Evolutionary conservation across 2,329 filamentous ascomycete genomes (phyloP), one percentile per base, ranked within the genome.

Genomic region (Trichoderma cornu-damae): DNA sequence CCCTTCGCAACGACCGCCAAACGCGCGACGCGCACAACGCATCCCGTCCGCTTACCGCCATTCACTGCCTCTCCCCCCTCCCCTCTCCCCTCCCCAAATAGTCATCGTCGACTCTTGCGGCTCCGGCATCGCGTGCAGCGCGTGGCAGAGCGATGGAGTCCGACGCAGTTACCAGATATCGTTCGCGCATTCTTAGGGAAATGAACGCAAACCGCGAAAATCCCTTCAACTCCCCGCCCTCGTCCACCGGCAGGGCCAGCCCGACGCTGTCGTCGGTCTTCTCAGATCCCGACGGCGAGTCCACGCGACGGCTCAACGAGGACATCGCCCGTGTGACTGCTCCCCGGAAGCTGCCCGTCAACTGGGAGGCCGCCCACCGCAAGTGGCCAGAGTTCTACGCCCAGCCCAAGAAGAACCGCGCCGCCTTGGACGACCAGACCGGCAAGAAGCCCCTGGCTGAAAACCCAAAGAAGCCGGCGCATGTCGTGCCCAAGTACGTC

Each of bases 211-310:
- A 78, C 69, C 73, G 75, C 67, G 74, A 79, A 59, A 80, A 82
- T 67, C 79, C 80, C 5, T 82, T 81, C 71, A 80, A 80, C 69
- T 82, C 80, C 18, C 80, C 80, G 4, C 79, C 80, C 18, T 81
- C 80, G 6, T 83, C 80, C 6, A 82, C 80, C 28, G 79, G 80
- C 66, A 81, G 79, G 60, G 74, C 82, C 61, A 80, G 78, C 65
- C 75, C 78, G 54, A 82, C 79, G 44, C 66, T 76, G 51, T 80
- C 79, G 35, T 77, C 79, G 40, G 70, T 82, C 63, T 79, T 80
- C 60, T 76, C 78, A 57, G 75, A 77, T 57, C 77, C 76, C 35
- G 78, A 81, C 59, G 78, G 75, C 67, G 80, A 82, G 66, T 80
- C 79, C 28, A 81, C 79, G 38, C 77, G 77, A 57, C 73, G 72